Base-by-base conservation (phyloP, 2,329 filamentous ascomycete genomes). In the Phyllosticta citriasiana region DNA sequence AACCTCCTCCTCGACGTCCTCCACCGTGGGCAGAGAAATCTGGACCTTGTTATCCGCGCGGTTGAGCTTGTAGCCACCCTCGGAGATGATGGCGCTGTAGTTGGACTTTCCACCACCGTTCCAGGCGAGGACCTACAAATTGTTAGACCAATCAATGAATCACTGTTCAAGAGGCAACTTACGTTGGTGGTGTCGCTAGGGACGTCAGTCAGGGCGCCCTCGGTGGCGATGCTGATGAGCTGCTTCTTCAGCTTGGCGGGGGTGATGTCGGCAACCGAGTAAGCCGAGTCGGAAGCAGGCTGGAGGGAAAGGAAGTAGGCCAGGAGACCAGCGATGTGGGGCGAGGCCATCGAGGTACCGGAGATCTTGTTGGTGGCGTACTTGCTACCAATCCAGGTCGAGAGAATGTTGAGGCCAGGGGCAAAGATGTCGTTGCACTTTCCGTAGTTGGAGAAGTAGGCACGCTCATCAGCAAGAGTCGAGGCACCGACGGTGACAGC, bases 401-500 rank as follows among this genome's bases (percentile, higher is more conserved):
- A 99, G 70, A 90, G 85, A 71, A 99, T 96, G 87, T 91, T 96
- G 71, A 97, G 84, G 73, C 94, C 94, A 64, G 94, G 94, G 65
- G 92, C 94, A 72, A 99, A 99, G 83, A 99, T 96, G 79, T 99
- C 94, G 76, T 93, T 96, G 85, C 94, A 99, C 84, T 93, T 94
- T 77, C 94, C 94, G 78, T 87, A 97, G 89, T 99, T 99, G 85
- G 95, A 99, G 87, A 99, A 99, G 85, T 97, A 99, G 67, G 94
- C 94, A 79, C 94, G 93, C 82, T 91, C 90, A 74, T 99, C 94
- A 71, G 88, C 85, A 63, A 99, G 85, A 68, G 90, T 94, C 54
- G 91, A 96, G 67, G 94, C 94, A 78, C 93, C 95, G 66, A 99
- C 94, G 63, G 94, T 99, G 75, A 99, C 85, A 67, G 94, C 92